These are phyloP conservation scores for Solanum pinnatisectum DNA, from an alignment of 257 asterid genomes.

Conservation along the genomic window DNA sequence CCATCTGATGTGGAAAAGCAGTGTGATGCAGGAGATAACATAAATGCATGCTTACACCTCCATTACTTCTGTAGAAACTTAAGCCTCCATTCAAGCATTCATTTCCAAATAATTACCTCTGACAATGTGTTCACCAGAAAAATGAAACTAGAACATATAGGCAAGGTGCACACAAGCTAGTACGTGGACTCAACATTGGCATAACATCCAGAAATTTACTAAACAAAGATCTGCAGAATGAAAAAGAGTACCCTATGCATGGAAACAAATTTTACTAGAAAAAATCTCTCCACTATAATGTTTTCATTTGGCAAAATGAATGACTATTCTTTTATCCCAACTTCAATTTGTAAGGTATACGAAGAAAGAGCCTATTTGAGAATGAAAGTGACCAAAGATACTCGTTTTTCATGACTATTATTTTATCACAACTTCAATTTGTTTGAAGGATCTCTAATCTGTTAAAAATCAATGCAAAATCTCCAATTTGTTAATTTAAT, in stretches of 20 bases:
- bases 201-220: neutral
- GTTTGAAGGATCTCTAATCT: neutral
- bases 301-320: neutral
- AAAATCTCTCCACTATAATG: neutral
- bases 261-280: neutral
- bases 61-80: neutral
- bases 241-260: neutral
- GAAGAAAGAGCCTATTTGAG: neutral
- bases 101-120: neutral
- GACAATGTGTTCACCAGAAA: neutral
- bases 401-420: neutral
- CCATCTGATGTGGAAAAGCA: neutral
- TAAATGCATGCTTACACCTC: neutral
- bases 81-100: neutral
- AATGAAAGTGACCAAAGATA: neutral
- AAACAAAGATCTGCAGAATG: neutral
- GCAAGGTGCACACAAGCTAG: neutral
- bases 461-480: neutral
- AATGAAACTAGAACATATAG: neutral
- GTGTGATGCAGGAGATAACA: neutral
- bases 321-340: neutral
- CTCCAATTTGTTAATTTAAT: neutral
- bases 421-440: neutral
- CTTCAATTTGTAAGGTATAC: neutral
- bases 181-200: neutral